Evolutionary conservation across 1,284 basidiomycete species (phyloP), one percentile per base, ranked within the genome.

Genomic region (Pyrrhoderma noxium): DNA sequence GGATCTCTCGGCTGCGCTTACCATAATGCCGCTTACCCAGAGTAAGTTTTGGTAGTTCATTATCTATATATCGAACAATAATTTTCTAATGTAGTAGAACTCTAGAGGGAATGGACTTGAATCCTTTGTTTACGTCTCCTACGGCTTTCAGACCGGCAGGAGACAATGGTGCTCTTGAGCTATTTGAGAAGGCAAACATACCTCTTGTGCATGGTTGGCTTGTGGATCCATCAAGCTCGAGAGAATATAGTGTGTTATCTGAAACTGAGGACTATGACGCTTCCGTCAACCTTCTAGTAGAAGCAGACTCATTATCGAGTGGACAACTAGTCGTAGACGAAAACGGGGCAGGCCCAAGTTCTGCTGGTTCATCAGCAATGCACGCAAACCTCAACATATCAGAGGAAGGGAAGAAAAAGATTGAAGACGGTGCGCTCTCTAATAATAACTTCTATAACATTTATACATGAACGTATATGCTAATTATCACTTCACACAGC

Each of bases 201-300:
- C 71, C 78, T 11, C 80, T 95, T 44, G 80, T 93, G 0, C 92
- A 95, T 58, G 93, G 93, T 1, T 95, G 93, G 93, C 74, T 95
- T n/a, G 85, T 85, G 7, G 89, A 95, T 60, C 82, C 85, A 0
- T 73, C 75, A 0, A 80, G 80, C 45, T 64, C 70, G 0, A 31
- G 11, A 31, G 85, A 89, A 60, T 78, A 77, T 21, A 60, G 62
- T 1, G 77, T 79, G 0, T 64, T 93, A 45, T 63, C 69, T 23
- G 70, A 67, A 31, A 69, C 71, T 11, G 69, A 70, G 42, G 85
- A 89, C 63, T 89, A 89, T 51, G 84, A 89, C 60, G 76, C 66
- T 14, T 82, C 87, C 0, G 78, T 87, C 1, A 81, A 79, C 47
- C 65, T 82, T 18, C 81, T 93, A 45, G 90, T 82, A 0, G 84